Evolutionary conservation across 208 protist genomes (phyloP).

Genomic region (Willaertia magna): DNA sequence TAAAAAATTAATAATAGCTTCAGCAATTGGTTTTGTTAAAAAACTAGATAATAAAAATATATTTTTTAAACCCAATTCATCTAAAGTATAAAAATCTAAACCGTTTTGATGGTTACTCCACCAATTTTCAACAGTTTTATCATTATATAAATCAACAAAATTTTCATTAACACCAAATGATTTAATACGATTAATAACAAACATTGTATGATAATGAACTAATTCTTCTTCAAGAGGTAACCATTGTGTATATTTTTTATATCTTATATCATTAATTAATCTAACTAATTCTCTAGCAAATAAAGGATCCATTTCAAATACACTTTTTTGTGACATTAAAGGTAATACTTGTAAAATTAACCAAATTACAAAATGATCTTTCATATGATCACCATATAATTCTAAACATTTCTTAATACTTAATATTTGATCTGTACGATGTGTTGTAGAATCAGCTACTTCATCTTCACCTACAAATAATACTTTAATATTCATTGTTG

Average conservation of each 20-base stretch:
- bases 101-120: not conserved
- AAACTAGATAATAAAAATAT: not conserved
- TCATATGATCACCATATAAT: conserved; percentile 1
- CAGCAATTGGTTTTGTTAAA: not conserved
- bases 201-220: not conserved
- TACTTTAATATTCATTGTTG: not conserved
- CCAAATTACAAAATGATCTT: not conserved
- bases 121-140: not conserved
- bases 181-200: not conserved
- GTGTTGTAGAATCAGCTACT: not conserved
- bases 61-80: not conserved
- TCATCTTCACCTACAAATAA: not conserved
- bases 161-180: too few relatives aligned
- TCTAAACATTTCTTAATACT: not conserved
- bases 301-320: not conserved
- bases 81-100: not conserved
- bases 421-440: not conserved
- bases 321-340: not conserved
- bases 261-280: not conserved
- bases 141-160: too few relatives aligned
- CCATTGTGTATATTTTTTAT: not conserved
- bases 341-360: not conserved
- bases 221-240: not conserved
- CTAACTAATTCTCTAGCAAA: not conserved
- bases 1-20: not conserved